Percentiles rank a stretch among this genome's conserved stretches.
Evolutionary conservation across 768 basidiomycete species (phyloP).

Genomic region (Mycena kentingensis): DNA sequence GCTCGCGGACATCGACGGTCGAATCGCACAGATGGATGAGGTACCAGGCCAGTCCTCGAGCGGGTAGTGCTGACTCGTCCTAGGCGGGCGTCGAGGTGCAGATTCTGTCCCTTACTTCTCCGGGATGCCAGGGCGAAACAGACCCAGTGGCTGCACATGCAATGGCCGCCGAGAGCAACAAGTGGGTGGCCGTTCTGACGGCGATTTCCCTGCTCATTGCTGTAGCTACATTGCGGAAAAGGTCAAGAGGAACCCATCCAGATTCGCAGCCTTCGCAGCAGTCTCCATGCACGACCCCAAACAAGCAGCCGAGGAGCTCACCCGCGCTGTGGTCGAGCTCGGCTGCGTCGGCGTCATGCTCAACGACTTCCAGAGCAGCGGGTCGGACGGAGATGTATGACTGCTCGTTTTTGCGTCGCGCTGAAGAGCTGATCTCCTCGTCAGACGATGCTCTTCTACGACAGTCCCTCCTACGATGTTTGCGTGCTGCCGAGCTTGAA

Average conservation of each 20-base stretch:
- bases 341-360: constrained; percentile 22
- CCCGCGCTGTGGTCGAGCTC: constrained; percentile 19
- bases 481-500: background rate
- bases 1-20: constrained; percentile 21
- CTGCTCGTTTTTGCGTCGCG: background rate
- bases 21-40: constrained; percentile 22
- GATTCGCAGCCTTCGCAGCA: constrained; percentile 22
- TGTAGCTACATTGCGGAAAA: constrained; percentile 22
- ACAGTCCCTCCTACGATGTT: constrained; percentile 19
- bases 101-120: constrained; percentile 22
- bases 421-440: background rate
- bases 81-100: constrained; percentile 25
- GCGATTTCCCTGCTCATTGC: no score
- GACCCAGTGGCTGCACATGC: constrained; percentile 21
- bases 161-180: constrained; percentile 23
- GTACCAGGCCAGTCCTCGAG: background rate
- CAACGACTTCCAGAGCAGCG: constrained; percentile 23
- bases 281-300: constrained; percentile 24
- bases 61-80: no score
- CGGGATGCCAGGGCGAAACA: constrained; percentile 17
- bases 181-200: constrained; percentile 4
- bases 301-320: constrained; percentile 20
- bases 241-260: constrained; percentile 15
- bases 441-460: constrained; percentile 21
- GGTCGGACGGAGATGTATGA: constrained; percentile 18